Conservation (phyloP, 139 green algal species). For the Pseudopediastrum boryanum region DNA sequence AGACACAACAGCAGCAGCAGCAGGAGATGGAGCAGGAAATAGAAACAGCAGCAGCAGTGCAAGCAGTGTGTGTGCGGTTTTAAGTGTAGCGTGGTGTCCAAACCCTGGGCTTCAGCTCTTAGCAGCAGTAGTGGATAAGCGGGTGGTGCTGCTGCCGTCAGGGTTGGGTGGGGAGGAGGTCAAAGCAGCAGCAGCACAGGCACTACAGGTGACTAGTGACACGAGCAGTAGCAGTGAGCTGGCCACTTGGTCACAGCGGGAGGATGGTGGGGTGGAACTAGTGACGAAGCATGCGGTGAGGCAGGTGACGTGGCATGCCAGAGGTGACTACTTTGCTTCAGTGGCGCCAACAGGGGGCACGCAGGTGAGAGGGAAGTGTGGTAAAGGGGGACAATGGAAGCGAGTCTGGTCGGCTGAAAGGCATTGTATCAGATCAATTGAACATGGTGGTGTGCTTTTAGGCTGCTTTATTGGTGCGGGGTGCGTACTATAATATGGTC, state of each 20-base stretch:
- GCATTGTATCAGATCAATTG: neutral
- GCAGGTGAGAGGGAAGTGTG: conserved; percentile 47
- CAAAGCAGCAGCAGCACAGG: conserved; percentile 35
- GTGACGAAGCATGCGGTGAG: conserved; percentile 49
- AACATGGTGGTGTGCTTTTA: neutral
- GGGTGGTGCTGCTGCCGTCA: conserved; percentile 67
- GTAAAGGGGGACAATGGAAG: conserved; percentile 16
- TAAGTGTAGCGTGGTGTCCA: conserved; percentile 87
- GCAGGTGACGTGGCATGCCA: conserved; percentile 84
- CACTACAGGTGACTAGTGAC: conserved; percentile 11
- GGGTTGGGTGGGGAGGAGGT: conserved; percentile 44
- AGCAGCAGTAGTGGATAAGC: conserved; percentile 53
- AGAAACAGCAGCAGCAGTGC: neutral
- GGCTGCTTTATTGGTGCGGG: neutral
- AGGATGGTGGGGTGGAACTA: conserved; percentile 46
- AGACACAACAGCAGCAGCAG: too few relatives aligned
- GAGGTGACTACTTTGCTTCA: conserved; percentile 93
- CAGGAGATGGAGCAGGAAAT: too few relatives aligned
- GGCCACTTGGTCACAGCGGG: neutral
- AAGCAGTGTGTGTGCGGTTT: conserved; percentile 45
- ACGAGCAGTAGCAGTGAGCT: conserved; percentile 24
- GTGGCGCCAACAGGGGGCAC: conserved; percentile 82
- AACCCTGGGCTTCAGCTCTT: conserved; percentile 51
- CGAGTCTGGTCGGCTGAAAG: neutral
- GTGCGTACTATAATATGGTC: too few relatives aligned